Evolutionary conservation across 1,284 basidiomycete genomes (phyloP).

Genomic region (Sporisorium exsertum): DNA sequence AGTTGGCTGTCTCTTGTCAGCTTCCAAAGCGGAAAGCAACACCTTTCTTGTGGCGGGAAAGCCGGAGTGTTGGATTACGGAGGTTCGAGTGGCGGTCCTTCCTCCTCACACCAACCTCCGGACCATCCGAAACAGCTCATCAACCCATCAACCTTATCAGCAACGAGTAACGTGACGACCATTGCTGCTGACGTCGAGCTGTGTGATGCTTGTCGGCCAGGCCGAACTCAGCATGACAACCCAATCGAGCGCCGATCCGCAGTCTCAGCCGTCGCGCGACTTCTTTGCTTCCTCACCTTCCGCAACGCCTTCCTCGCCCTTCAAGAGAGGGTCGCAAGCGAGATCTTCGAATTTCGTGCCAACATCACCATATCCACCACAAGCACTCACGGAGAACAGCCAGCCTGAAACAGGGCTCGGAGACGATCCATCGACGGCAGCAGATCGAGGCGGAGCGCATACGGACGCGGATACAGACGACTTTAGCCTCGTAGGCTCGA

Average conservation of each 20-base stretch:
- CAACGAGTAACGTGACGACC: not conserved
- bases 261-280: conserved; percentile 36
- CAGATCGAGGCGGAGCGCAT: not conserved
- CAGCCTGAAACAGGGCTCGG: not conserved
- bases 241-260: conserved; percentile 35
- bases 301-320: conserved; percentile 28
- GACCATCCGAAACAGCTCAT: not conserved
- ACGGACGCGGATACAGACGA: conserved; percentile 5
- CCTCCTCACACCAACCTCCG: not conserved
- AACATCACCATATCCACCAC: not conserved
- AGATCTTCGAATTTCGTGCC: too few species aligned
- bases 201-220: not conserved
- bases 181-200: not conserved
- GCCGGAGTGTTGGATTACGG: conserved; percentile 13
- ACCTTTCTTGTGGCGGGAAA: not conserved
- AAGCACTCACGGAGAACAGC: not conserved
- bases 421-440: not conserved
- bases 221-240: conserved; percentile 21
- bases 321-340: conserved; percentile 2
- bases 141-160: too few species aligned
- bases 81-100: conserved; percentile 14
- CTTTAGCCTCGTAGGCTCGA: conserved; percentile 25
- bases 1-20: conserved; percentile 6
- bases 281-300: conserved; percentile 52
- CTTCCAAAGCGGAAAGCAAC: not conserved